Evolutionary conservation across 2,329 filamentous ascomycete genomes (phyloP).

Genomic region (Lachnellula cervina): DNA sequence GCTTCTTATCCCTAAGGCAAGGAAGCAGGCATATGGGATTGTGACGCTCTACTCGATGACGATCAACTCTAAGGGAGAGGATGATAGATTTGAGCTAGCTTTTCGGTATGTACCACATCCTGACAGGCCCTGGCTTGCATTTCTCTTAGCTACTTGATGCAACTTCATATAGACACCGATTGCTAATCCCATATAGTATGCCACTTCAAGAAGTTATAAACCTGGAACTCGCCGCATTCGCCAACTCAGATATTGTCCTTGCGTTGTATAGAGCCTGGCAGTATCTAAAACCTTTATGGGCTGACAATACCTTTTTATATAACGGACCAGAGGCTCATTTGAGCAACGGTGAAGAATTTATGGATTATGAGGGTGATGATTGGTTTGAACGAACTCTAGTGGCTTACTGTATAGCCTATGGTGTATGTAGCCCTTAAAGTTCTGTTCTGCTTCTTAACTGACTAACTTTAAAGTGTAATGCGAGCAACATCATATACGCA

Average conservation of each 20-base stretch:
- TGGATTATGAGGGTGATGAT: conserved; percentile 55
- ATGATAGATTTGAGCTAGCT: conserved; percentile 62
- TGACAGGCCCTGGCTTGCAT: too few species aligned
- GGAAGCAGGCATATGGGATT: conserved; percentile 52
- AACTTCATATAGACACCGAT: background rate
- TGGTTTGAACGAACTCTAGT: conserved; percentile 61
- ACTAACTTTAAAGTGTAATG: conserved; percentile 38
- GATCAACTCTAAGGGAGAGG: conserved; percentile 53
- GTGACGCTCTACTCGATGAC: conserved; percentile 49
- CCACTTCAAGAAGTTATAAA: conserved; percentile 51
- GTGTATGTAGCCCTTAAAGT: conserved; percentile 36
- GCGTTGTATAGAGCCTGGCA: conserved; percentile 57
- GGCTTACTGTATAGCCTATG: conserved; percentile 66
- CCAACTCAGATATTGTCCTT: conserved; percentile 59
- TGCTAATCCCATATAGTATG: conserved; percentile 31
- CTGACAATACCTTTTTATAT: conserved; percentile 57
- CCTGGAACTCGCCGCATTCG: conserved; percentile 58
- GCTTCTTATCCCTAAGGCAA: conserved; percentile 39
- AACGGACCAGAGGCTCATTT: conserved; percentile 52
- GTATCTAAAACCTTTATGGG: conserved; percentile 61
- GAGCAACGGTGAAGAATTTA: conserved; percentile 39
- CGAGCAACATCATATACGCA: conserved; percentile 60
- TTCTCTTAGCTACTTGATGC: background rate
- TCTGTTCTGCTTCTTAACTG: background rate
- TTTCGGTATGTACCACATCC: conserved; percentile 37